These are phyloP conservation scores for Saitozyma sp. DNA, from an alignment of 768 basidiomycete genomes.

Conservation along the genomic window DNA sequence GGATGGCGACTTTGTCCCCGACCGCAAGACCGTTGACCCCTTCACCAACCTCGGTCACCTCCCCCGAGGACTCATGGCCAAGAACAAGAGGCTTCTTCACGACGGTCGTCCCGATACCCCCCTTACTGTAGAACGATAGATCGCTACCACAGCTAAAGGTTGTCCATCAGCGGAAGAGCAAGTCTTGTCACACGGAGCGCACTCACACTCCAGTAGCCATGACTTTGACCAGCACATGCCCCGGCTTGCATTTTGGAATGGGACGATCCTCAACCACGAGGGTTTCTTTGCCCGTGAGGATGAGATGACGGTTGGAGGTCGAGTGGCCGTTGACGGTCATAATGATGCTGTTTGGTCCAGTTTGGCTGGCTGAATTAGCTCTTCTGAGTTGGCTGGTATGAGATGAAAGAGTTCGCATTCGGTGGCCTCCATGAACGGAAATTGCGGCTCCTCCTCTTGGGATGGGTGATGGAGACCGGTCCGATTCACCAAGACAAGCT, in stretches of 20 bases:
- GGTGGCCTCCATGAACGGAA: too few species aligned
- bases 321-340: too few species aligned
- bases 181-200: too few species aligned
- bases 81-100: conserved; percentile 32
- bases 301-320: too few species aligned
- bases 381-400: too few species aligned
- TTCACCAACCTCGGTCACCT: conserved; percentile 20
- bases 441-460: too few species aligned
- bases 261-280: conserved; percentile 5
- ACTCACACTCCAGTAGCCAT: conserved; percentile 22
- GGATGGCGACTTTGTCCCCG: conserved; percentile 86
- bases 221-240: conserved; percentile 17
- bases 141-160: conserved; percentile 18
- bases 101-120: conserved; percentile 38
- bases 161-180: too few species aligned
- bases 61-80: conserved; percentile 29
- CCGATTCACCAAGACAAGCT: too few species aligned
- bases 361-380: too few species aligned
- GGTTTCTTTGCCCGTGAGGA: conserved; percentile 2
- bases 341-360: too few species aligned
- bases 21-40: conserved; percentile 58
- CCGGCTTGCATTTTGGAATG: conserved; percentile 19
- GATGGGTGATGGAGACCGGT: too few species aligned
- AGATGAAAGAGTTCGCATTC: too few species aligned
- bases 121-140: conserved; percentile 35